Conservation (phyloP, 805 yeast genomes). For the Yamadazyma paraphyllophila region DNA sequence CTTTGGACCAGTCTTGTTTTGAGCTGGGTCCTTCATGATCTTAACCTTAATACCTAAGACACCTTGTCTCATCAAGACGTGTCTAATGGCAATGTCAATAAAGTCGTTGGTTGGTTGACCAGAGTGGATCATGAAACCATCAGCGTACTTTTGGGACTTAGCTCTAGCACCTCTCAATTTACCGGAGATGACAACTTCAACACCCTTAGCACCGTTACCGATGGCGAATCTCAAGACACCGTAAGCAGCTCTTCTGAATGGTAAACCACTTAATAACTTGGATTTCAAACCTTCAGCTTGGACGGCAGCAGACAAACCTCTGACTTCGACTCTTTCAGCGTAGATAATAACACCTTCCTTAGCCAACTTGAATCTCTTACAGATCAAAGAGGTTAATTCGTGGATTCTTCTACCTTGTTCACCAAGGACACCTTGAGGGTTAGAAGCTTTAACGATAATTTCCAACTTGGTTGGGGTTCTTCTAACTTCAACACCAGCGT, state of each 20-base stretch:
- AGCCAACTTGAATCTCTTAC: conserved; percentile 97
- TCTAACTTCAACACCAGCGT: conserved; percentile 99
- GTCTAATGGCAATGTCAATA: conserved; percentile 98
- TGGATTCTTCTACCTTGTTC: conserved; percentile 99
- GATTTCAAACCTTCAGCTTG: conserved; percentile 99
- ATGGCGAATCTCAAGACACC: conserved; percentile 99
- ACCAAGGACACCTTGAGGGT: conserved; percentile 98
- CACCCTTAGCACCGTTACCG: conserved; percentile 99
- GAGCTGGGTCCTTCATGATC: conserved; percentile 98
- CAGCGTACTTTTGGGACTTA: conserved; percentile 99
- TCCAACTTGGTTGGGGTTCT: conserved; percentile 97
- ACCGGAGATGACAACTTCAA: conserved; percentile 99
- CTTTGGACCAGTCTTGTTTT: conserved; percentile 80
- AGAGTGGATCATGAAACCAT: conserved; percentile 99
- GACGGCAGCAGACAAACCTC: conserved; percentile 99
- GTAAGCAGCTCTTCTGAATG: conserved; percentile 99
- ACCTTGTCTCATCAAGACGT: conserved; percentile 99
- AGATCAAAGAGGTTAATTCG: conserved; percentile 95
- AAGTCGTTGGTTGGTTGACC: conserved; percentile 99
- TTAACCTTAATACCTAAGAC: conserved; percentile 99
- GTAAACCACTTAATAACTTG: conserved; percentile 97
- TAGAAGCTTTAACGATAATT: conserved; percentile 97
- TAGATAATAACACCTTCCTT: conserved; percentile 90
- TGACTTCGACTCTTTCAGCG: conserved; percentile 99
- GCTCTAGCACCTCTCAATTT: conserved; percentile 99